These are phyloP conservation scores for Massarina eburnea DNA, from an alignment of 2,329 filamentous ascomycete species.

Conservation along the genomic window DNA sequence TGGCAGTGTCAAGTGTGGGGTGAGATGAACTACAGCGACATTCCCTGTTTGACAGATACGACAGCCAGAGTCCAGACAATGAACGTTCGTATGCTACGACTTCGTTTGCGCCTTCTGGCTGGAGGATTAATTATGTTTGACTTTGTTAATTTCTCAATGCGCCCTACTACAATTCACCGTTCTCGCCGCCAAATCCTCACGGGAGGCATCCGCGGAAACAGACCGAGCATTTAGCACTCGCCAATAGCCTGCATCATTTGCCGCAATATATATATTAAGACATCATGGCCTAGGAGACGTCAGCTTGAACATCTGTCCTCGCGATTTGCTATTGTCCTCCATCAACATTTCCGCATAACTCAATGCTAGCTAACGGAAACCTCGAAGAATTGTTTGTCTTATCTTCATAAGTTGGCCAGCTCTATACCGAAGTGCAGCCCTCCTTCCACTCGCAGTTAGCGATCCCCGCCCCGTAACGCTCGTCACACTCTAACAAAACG, in stretches of 20 bases:
- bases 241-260: constrained; percentile 7
- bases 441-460: constrained; percentile 8
- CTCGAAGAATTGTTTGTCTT: background rate
- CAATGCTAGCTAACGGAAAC: background rate
- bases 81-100: background rate
- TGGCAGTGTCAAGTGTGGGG: background rate
- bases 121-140: background rate
- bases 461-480: constrained; percentile 2
- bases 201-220: background rate
- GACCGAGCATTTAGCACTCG: constrained; percentile 1
- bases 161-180: no score
- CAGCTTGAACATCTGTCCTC: constrained; percentile 6
- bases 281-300: background rate
- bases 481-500: background rate
- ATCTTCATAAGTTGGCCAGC: background rate
- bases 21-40: background rate
- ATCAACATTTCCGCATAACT: background rate
- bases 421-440: background rate
- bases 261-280: constrained; percentile 6
- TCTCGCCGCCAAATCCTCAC: background rate
- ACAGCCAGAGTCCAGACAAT: background rate
- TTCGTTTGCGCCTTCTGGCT: background rate
- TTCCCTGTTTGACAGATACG: no score
- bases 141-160: background rate
- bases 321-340: background rate